phyloP scores from a whole-genome alignment of 805 yeast species.

The Saccharomyces paradoxus region DNA sequence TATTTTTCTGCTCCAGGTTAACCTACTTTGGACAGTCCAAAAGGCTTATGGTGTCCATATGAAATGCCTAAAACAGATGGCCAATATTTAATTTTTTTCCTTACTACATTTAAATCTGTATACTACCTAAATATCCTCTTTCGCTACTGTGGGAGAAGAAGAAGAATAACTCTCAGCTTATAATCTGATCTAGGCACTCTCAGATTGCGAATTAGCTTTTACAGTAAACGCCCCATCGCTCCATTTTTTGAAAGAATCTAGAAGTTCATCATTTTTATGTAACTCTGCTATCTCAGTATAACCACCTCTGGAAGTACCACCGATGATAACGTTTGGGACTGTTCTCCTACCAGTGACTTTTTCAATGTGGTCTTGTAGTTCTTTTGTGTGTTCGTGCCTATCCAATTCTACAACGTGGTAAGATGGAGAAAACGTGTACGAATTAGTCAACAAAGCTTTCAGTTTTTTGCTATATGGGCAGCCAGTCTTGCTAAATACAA shows the following conservation, averaged over 20 bases:
- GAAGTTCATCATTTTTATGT: constrained; percentile 50
- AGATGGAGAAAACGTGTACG: constrained; percentile 63
- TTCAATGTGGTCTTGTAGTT: constrained; percentile 65
- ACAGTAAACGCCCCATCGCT: constrained; percentile 16
- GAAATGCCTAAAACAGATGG: too few species aligned
- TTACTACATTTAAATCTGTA: not conserved
- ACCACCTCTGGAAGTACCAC: constrained; percentile 77
- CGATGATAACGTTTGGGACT: constrained; percentile 82
- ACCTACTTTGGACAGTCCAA: too few species aligned
- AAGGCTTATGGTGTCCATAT: too few species aligned
- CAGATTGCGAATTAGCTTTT: not conserved
- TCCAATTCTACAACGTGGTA: constrained; percentile 78
- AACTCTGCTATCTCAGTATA: constrained; percentile 67
- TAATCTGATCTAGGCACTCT: not conserved
- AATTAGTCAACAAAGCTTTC: constrained; percentile 49
- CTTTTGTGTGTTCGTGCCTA: constrained; percentile 64
- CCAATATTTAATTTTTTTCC: not conserved
- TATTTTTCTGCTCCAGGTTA: too few species aligned
- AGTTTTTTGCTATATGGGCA: constrained; percentile 75
- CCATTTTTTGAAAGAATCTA: constrained; percentile 38
- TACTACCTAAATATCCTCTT: not conserved
- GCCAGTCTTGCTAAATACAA: constrained; percentile 43
- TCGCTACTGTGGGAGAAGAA: not conserved
- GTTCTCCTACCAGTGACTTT: constrained; percentile 69
- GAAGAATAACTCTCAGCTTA: not conserved